Base-by-base conservation (phyloP, 192 early-diverging fungal species). In the Phycomyces nitens region DNA sequence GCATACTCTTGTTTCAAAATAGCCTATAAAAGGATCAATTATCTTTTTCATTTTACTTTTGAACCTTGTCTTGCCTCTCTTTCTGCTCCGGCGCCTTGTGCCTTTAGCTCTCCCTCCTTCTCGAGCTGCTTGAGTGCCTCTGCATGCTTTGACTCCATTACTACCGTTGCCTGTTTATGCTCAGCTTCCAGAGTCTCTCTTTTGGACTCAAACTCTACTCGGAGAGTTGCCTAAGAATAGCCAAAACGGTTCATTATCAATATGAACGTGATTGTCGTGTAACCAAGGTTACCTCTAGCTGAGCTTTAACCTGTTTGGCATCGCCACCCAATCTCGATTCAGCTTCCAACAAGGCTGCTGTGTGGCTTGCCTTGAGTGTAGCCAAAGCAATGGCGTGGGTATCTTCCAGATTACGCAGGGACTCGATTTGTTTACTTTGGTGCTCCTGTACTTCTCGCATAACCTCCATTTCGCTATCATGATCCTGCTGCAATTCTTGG, bases 1-100 rank as follows among this genome's bases (percentile, higher is more conserved):
- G 66, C 64, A 20, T 61, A 39, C 4, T 40, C 53, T 44, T 64
- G 26, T 56, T 39, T 53, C 14, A 53, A 24, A 29, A 55, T 39
- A n/a, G 39, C 62, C 51, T 64, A 44, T 24, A 23, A 34, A 42
- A 43, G 18, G 6, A n/a, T n/a, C n/a, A 43, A n/a, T 18, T 23
- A 38, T 23, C 26, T 23, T 56, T 24, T 56, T 57, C 20, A 12
- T 40, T 20, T 64, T 47, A 56, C 52, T 40, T 56, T 40, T n/a
- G n/a, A 1, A 41, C 53, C 38, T 64, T 22, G 27, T 41, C 44
- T 18, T 47, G 18, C 44, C 44, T 47, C 44, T 47, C 44, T 47
- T 47, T 47, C 44, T 47, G 44, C 18, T 7, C 44, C 3, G 3
- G 44, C 12, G 3, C 15, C 12, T 47, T 47, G 5, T 47, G 44